Percentiles rank a stretch among this genome's conserved stretches.
phyloP scores from a whole-genome alignment of 345 rosid species.

The Geranium rotundifolium region DNA sequence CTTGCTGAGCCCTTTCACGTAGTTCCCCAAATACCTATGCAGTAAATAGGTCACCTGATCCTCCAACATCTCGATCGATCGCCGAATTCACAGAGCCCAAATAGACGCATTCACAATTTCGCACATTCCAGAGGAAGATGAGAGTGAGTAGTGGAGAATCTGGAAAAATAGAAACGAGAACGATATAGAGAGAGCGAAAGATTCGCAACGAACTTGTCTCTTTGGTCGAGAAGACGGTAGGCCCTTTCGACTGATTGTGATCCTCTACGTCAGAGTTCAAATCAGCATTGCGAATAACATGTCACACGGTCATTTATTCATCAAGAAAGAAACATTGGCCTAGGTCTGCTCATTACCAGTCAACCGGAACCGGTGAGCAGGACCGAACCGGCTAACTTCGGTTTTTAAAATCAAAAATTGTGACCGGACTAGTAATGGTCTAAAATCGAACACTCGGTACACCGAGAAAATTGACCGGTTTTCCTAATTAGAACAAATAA shows the following conservation, averaged over 20 bases:
- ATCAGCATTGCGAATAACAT: too few relatives aligned
- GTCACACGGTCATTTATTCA: too few relatives aligned
- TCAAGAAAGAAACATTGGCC: too few relatives aligned
- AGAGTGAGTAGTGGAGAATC: constrained; percentile 7
- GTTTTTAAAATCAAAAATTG: too few relatives aligned
- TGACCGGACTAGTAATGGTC: too few relatives aligned
- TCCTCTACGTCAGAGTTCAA: too few relatives aligned
- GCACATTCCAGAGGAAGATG: background rate
- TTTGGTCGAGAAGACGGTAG: constrained; percentile 30
- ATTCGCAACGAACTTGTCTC: background rate
- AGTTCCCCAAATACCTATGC: constrained; percentile 83
- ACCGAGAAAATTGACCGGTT: too few relatives aligned
- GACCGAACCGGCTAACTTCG: too few relatives aligned
- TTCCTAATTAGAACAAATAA: too few relatives aligned
- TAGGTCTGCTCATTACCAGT: too few relatives aligned
- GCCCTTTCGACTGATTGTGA: constrained; percentile 9
- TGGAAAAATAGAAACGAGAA: constrained; percentile 2
- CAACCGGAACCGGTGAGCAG: too few relatives aligned
- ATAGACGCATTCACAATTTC: background rate
- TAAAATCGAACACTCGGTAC: too few relatives aligned
- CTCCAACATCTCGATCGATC: constrained; percentile 65
- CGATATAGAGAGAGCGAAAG: background rate
- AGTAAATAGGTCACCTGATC: constrained; percentile 91
- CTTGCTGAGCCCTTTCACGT: constrained; percentile 74
- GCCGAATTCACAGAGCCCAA: background rate